These are phyloP conservation scores for Penicillium cataractarum DNA, from an alignment of 495 filamentous ascomycete genomes.

Conservation along the genomic window DNA sequence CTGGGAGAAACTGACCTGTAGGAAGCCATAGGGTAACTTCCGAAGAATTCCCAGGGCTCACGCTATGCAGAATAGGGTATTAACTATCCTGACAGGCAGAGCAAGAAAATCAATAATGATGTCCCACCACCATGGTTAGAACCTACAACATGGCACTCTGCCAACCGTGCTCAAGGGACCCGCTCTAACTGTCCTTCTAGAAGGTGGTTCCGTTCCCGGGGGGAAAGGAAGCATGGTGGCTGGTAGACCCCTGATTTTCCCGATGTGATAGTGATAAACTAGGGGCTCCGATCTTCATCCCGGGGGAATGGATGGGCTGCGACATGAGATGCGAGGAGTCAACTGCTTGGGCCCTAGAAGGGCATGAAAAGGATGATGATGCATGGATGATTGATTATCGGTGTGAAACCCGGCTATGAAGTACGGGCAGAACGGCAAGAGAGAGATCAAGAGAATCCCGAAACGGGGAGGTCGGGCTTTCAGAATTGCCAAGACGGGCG, in stretches of 20 bases:
- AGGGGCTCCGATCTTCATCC: background rate
- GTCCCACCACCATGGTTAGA: background rate
- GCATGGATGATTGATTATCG: background rate
- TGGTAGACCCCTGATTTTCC: background rate
- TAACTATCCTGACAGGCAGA: conserved; percentile 3
- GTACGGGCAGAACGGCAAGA: background rate
- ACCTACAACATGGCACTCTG: background rate
- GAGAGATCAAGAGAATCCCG: background rate
- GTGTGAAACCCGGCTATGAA: background rate
- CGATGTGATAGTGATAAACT: background rate
- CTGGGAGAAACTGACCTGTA: background rate
- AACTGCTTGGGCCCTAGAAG: background rate
- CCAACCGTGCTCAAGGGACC: background rate
- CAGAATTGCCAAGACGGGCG: conserved; percentile 1
- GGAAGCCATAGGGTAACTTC: background rate
- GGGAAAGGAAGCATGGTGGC: background rate
- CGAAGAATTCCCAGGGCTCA: background rate
- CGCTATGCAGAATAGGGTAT: conserved; percentile 8
- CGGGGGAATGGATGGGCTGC: background rate
- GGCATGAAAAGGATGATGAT: background rate
- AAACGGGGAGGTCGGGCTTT: background rate
- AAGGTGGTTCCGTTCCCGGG: background rate
- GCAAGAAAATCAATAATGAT: background rate
- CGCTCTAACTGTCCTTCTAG: background rate
- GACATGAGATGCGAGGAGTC: conserved; percentile 1